phyloP scores from a whole-genome alignment of 2,329 filamentous ascomycete genomes.

The Tolypocladium ophioglossoides region DNA sequence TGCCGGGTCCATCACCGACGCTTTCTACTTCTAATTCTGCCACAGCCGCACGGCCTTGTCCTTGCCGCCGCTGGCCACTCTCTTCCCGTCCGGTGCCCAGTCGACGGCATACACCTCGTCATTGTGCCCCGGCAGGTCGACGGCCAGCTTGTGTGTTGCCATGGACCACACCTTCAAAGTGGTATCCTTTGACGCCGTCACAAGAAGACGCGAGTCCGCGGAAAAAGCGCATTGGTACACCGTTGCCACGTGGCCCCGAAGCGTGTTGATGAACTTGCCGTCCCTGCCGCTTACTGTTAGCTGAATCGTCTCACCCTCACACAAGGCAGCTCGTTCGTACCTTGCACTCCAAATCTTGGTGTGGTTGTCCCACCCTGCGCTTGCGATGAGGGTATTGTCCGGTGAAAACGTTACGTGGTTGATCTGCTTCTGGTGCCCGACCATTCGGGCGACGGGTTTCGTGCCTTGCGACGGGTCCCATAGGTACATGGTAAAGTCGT shows the following conservation, averaged over 20 bases:
- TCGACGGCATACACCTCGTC: slow-evolving; percentile 93
- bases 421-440: slow-evolving; percentile 95
- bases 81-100: slow-evolving; percentile 85
- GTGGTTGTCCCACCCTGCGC: slow-evolving; percentile 85
- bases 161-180: slow-evolving; percentile 95
- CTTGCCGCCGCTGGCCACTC: slow-evolving; percentile 84
- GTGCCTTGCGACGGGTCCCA: slow-evolving; percentile 74
- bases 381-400: slow-evolving; percentile 79
- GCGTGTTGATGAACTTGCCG: slow-evolving; percentile 72
- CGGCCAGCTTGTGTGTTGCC: slow-evolving; percentile 66
- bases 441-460: slow-evolving; percentile 77
- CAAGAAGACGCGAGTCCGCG: slow-evolving; percentile 79
- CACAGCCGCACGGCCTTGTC: slow-evolving; percentile 69
- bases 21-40: slow-evolving; percentile 38
- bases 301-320: slow-evolving; percentile 10
- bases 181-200: slow-evolving; percentile 82
- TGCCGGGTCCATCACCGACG: not conserved
- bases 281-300: slow-evolving; percentile 30
- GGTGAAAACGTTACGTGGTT: slow-evolving; percentile 94
- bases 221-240: slow-evolving; percentile 93
- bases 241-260: slow-evolving; percentile 78
- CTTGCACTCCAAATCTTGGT: slow-evolving; percentile 83
- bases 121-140: slow-evolving; percentile 78
- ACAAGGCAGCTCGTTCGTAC: slow-evolving; percentile 26
- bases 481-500: slow-evolving; percentile 93